A percentile compares a stretch with the other conserved stretches of the same genome.
These are phyloP conservation scores for Secale cereale DNA, from an alignment of 176 grass and related monocot species.

Conservation along the genomic window DNA sequence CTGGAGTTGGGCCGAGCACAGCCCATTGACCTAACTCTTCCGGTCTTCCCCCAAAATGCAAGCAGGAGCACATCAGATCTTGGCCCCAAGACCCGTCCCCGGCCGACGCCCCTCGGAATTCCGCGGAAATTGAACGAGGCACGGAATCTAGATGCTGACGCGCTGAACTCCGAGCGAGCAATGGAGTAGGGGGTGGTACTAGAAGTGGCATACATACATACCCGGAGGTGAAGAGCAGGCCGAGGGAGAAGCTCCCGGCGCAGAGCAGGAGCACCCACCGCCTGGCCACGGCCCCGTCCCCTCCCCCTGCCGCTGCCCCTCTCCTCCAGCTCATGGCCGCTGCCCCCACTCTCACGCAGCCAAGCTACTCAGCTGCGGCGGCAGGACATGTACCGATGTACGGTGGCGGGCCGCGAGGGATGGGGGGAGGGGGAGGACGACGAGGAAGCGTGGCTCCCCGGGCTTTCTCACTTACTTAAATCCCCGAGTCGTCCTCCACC, in stretches of 20 bases:
- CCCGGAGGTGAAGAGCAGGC: slow-evolving; percentile 88
- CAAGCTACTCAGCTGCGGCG: neutral
- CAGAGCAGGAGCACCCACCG: slow-evolving; percentile 80
- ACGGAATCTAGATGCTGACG: neutral
- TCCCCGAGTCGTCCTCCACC: neutral
- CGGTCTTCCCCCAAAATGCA: neutral
- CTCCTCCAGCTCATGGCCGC: slow-evolving; percentile 34
- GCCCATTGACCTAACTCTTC: neutral
- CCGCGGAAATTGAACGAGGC: neutral
- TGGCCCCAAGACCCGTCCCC: neutral
- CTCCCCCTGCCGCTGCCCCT: slow-evolving; percentile 18
- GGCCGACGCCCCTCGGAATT: neutral
- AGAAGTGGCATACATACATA: neutral
- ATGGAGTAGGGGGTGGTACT: too few relatives aligned
- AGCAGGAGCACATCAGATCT: neutral
- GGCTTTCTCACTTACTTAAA: neutral
- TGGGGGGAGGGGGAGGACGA: neutral
- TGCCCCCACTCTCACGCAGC: neutral
- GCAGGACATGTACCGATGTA: neutral
- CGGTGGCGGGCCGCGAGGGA: neutral
- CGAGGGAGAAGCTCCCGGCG: slow-evolving; percentile 83
- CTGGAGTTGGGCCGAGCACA: too few relatives aligned
- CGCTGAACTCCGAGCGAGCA: neutral
- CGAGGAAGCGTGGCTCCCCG: neutral
- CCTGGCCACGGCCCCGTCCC: slow-evolving; percentile 37